Conservation (phyloP, 2,329 filamentous ascomycete species). For the Fusarium buxicola region DNA sequence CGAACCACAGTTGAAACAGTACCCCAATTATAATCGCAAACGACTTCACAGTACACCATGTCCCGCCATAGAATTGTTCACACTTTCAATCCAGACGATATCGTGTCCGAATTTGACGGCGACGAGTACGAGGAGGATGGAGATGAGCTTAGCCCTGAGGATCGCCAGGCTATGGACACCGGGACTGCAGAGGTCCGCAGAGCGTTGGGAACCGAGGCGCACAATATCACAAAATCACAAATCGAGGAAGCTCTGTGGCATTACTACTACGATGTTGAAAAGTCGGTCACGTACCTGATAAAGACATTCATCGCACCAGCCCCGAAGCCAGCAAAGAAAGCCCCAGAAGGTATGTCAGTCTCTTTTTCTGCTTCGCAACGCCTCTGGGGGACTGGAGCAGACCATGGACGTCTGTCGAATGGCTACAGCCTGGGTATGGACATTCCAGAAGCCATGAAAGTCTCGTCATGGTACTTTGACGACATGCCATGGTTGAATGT, state of each 20-base stretch:
- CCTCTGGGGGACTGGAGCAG: constrained; percentile 50
- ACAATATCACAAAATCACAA: constrained; percentile 69
- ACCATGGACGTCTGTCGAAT: constrained; percentile 38
- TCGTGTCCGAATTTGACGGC: constrained; percentile 62
- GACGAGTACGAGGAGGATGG: constrained; percentile 59
- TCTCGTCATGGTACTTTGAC: constrained; percentile 73
- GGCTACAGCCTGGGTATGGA: constrained; percentile 24
- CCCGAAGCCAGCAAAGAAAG: constrained; percentile 58
- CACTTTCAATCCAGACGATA: constrained; percentile 61
- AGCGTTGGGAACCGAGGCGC: constrained; percentile 69
- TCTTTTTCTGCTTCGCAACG: constrained; percentile 47
- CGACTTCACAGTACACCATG: constrained; percentile 28
- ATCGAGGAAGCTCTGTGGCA: constrained; percentile 94
- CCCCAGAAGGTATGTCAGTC: constrained; percentile 57
- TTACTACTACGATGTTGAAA: constrained; percentile 93
- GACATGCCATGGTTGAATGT: constrained; percentile 89
- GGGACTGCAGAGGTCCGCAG: constrained; percentile 75
- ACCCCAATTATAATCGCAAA: neutral
- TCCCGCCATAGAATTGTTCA: constrained; percentile 46
- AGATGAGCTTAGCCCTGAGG: constrained; percentile 61
- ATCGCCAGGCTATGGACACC: constrained; percentile 65
- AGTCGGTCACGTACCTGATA: constrained; percentile 83
- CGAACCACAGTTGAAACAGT: constrained; percentile 4
- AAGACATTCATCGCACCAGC: constrained; percentile 68
- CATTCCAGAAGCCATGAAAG: constrained; percentile 34